Base-by-base conservation (phyloP, 257 asterid genomes). In the Rubia yunnanensis region DNA sequence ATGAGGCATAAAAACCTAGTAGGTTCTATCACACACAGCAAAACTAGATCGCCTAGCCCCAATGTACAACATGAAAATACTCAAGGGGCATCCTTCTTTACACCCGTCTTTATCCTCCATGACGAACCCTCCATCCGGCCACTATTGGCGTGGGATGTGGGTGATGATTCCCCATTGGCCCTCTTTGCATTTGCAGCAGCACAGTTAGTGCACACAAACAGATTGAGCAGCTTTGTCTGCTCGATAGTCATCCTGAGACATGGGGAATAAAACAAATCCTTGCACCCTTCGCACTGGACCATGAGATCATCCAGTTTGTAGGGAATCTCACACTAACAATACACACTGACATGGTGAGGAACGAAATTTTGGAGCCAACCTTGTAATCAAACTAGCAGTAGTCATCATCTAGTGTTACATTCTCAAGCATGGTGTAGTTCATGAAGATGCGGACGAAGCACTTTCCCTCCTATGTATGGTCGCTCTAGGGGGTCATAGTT, bases 261-360 rank as follows among this genome's bases (percentile, higher is more conserved):
- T 54, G 71, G 75, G 4, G 96, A 94, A 81, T 88, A 94, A 72
- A 74, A 88, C 96, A 94, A 88, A 74, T 86, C 86, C 58, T 78
- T 76, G 77, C 96, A 88, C 17, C 73, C 79, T 65, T 86, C 96
- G 10, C 96, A 86, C 69, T 86, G 88, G 46, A 84, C 82, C 94
- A 88, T 84, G 41, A 86, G 59, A 55, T 81, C 84, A 78, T 88
- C 96, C 15, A 91, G 96, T 60, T 86, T 88, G 65, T 86, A 88
- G 0, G 96, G 94, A 84, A 77, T 73, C 84, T 85, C 91, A 44
- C 96, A 88, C 58, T 78, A 81, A 86, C 96, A 88, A 61, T 84
- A 86, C 94, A 86, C 94, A 58, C 81, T 83, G 60, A 86, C 85
- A 20, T 83, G 86, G 63, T 84, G 83, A 8, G 94, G 90, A 30